These are phyloP conservation scores for Nicotiana paniculata DNA, from an alignment of 257 asterid species.

Conservation along the genomic window DNA sequence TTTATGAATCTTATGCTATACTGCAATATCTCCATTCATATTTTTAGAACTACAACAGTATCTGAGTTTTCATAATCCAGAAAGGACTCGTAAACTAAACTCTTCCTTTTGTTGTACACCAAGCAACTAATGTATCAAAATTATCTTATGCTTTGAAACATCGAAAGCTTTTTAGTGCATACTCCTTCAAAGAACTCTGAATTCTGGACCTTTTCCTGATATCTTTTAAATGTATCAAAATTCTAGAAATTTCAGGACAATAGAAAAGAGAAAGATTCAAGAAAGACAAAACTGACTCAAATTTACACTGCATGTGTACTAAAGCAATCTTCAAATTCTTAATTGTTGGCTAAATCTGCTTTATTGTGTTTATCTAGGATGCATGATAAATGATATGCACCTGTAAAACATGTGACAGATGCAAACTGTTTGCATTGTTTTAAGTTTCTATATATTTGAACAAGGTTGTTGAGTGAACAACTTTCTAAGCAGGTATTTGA, in stretches of 20 bases:
- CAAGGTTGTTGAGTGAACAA: not conserved
- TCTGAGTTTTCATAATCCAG: not conserved
- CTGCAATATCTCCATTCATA: too few species aligned
- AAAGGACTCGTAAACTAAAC: not conserved
- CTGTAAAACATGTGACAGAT: not conserved
- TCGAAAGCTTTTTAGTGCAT: not conserved
- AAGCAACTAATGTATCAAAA: not conserved
- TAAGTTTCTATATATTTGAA: not conserved
- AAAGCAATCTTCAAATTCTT: not conserved
- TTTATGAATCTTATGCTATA: not conserved
- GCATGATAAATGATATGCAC: not conserved
- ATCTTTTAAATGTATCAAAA: not conserved
- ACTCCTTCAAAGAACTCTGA: not conserved
- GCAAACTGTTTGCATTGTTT: not conserved
- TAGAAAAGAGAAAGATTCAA: not conserved
- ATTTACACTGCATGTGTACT: not conserved
- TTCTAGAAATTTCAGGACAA: not conserved
- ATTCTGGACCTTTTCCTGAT: not conserved
- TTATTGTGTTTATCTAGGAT: not conserved
- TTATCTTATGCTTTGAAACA: not conserved
- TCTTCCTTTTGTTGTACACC: not conserved
- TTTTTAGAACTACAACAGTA: not conserved
- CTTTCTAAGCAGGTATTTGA: constrained; percentile 67
- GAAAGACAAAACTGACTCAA: not conserved
- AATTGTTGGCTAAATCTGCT: not conserved